phyloP scores from a whole-genome alignment of 139 green algal species.

The Coccomyxa sp. region DNA sequence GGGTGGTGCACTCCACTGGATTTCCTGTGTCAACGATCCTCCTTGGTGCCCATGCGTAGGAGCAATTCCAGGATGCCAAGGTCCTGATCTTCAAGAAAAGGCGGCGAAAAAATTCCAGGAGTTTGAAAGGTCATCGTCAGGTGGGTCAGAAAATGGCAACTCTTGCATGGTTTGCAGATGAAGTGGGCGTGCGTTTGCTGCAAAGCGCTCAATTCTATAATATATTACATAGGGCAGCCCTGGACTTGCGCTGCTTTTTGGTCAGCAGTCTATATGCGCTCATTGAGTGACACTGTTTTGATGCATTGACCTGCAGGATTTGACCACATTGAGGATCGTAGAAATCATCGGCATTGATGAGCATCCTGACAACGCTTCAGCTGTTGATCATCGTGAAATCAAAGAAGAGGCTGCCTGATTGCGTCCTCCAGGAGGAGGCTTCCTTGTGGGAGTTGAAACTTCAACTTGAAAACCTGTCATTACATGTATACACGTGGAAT shows the following conservation, averaged over 20 bases:
- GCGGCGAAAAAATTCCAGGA: conserved; percentile 72
- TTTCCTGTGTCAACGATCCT: background rate
- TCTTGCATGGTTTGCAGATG: background rate
- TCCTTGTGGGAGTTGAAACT: no score
- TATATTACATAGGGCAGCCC: background rate
- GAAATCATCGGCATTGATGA: conserved; percentile 3
- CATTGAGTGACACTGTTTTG: background rate
- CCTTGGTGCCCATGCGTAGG: conserved; percentile 19
- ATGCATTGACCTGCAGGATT: conserved; percentile 14
- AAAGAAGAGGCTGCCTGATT: no score
- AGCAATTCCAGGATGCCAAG: conserved; percentile 76
- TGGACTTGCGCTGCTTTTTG: background rate
- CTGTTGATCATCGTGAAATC: background rate
- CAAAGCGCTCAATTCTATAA: background rate
- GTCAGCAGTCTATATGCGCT: background rate
- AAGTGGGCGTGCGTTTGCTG: background rate
- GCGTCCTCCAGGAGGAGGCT: no score
- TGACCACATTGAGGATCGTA: conserved; percentile 39
- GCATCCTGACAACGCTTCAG: background rate
- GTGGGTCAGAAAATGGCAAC: background rate
- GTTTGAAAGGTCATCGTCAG: conserved; percentile 64
- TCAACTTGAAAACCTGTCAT: no score
- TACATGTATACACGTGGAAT: no score
- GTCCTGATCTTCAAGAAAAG: conserved; percentile 86
- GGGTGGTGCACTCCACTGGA: background rate